phyloP scores from a whole-genome alignment of 306 rosid genomes.

The Erythrophleum fordii region DNA sequence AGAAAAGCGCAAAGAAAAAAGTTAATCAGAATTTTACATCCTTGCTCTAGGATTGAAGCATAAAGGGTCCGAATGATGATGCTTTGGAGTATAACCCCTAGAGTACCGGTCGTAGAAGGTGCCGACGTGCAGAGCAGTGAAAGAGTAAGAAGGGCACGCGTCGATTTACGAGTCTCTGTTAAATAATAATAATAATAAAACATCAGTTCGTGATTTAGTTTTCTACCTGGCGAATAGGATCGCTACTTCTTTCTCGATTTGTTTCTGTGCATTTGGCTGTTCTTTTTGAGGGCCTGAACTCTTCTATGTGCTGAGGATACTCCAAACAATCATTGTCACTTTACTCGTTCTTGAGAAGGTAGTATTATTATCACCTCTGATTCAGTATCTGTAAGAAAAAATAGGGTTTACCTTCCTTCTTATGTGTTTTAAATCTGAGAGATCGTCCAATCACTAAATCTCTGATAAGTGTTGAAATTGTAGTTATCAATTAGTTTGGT shows the following conservation, averaged over 20 bases:
- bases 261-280: conserved; percentile 8
- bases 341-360: conserved; percentile 16
- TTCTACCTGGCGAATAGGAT: conserved; percentile 31
- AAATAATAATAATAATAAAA: neutral
- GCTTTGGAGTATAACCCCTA: conserved; percentile 15
- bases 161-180: conserved; percentile 39
- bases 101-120: conserved; percentile 12
- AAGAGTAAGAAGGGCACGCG: conserved; percentile 49
- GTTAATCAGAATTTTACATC: neutral
- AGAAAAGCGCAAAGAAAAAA: neutral
- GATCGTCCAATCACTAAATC: neutral
- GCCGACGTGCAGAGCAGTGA: conserved; percentile 53
- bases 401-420: conserved; percentile 13
- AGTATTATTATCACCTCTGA: neutral
- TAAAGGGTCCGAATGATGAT: neutral
- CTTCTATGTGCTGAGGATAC: neutral
- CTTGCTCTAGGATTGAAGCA: neutral
- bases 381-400: neutral
- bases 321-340: neutral
- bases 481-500: neutral
- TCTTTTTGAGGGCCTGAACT: neutral
- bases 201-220: neutral
- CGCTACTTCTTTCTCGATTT: neutral
- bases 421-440: conserved; percentile 8
- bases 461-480: neutral